Evolutionary conservation across 768 basidiomycete genomes (phyloP).

Genomic region (Lanmaoa rubissima): DNA sequence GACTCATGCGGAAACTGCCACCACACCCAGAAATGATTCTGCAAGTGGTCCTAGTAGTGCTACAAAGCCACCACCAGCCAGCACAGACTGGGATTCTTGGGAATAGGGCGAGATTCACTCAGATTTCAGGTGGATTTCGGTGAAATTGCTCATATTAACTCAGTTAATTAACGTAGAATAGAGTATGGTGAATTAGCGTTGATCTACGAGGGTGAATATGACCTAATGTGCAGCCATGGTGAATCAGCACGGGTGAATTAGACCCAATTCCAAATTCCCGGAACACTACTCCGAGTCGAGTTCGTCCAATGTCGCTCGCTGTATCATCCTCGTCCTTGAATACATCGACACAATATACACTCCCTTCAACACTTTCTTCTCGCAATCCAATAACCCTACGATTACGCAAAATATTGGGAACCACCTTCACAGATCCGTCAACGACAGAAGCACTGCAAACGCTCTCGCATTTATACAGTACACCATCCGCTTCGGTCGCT

Average conservation of each 20-base stretch:
- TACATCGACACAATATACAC: conserved; percentile 11
- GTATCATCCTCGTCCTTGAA: conserved; percentile 1
- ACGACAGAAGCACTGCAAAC: conserved; percentile 81
- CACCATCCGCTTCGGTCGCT: conserved; percentile 19
- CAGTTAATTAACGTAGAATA: not conserved
- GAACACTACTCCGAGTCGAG: no score
- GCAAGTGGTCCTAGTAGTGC: not conserved
- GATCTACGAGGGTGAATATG: not conserved
- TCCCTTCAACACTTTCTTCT: conserved; percentile 1
- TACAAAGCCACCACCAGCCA: not conserved
- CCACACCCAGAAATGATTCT: not conserved
- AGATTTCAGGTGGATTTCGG: not conserved
- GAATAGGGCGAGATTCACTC: not conserved
- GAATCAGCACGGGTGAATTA: not conserved
- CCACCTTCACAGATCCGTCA: conserved; percentile 72
- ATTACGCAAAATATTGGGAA: conserved; percentile 87
- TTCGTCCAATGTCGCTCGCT: no score
- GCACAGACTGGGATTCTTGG: not conserved
- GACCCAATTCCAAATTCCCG: not conserved
- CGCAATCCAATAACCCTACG: conserved; percentile 81
- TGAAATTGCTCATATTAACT: not conserved
- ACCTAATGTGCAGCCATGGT: not conserved
- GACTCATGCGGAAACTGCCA: not conserved
- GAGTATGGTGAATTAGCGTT: not conserved
- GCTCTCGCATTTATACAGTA: conserved; percentile 74